Evolutionary conservation across 805 yeast species (phyloP), one percentile per base, ranked within the genome.

Genomic region (Debaryomyces maramus): DNA sequence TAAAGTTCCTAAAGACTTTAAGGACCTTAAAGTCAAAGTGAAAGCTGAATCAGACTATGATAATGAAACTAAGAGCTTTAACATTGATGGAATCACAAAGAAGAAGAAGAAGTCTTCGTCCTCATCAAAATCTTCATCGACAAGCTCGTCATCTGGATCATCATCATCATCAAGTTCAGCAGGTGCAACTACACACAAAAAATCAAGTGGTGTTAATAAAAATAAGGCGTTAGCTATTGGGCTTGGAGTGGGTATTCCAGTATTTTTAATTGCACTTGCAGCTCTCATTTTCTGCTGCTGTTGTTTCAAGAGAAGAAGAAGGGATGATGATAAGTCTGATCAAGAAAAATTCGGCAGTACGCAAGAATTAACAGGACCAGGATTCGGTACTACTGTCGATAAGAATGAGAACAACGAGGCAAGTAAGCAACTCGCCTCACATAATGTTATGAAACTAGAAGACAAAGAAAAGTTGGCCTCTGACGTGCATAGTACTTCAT

Each of bases 181-280:
- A 7, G 27, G 56, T 8, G 40, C 52, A 10, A 32, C 50, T n/a
- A 7, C 42, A 15, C 14, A 32, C 37, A 20, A 20, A 23, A 7
- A 37, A 11, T 21, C 37, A 13, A 34, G 47, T 17, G 39, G 55
- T 11, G 36, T 50, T 20, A 38, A 57, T 26, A 63, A 61, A 32
- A 71, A 67, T 38, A 83, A 77, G 48, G 75, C 77, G 2, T 68
- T 87, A n/a, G 96, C 96, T 0, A 85, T 91, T 55, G 96, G 90
- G 1, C 75, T 90, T 44, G 97, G 97, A 40, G 90, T 86, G n/a
- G 87, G 84, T 2, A 73, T 93, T 34, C 96, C 96, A 1, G 56
- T 75, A 0, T 63, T 78, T 3, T 73, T 74, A 2, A 51, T 85
- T 0, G 51, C 81, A 6, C 48, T 80, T 2, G 73, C 78, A 0